Base-by-base conservation (phyloP, 1,284 basidiomycete species). In the Sanguinoderma infundibulare region DNA sequence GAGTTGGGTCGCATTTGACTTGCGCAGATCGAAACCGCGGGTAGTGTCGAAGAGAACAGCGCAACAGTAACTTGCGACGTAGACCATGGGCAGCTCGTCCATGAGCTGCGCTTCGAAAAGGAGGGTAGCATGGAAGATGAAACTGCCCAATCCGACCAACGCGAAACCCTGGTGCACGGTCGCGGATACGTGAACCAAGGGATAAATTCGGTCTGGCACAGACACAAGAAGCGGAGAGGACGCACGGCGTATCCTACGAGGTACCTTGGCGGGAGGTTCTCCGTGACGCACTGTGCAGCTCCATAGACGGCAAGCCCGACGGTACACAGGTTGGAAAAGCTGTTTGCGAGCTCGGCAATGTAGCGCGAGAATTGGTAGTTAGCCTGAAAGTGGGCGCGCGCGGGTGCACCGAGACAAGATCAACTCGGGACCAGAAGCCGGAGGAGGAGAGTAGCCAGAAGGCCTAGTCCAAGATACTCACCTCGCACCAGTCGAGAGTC, bases 281-380 rank as follows among this genome's bases (percentile, higher is more conserved):
- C 77, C 5, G 68, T 66, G 5, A 63, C 59, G 4, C 78, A 77
- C 32, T 77, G 71, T 8, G 68, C 62, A 30, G 72, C 79, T 14
- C 85, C 86, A 57, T 77, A 78, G 0, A 82, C 39, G 1, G 86
- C 81, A 20, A 89, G 71, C 1, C 59, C 71, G 17, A 90, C 75
- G 0, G 86, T 84, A 66, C 85, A 78, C 10, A 89, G 40, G 65
- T 89, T 90, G 15, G 87, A 89, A 60, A 87, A 78, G 0, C 84
- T 80, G 72, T 90, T 90, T 10, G 86, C 84, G 69, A 86, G 80
- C 70, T 90, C 88, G 28, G 87, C 87, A 55, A 90, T 79, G 67
- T 89, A 89, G 24, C 82, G 78, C 7, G 86, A 86, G 76, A 89
- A 89, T 73, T 89, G 86, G 72, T 90, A 87, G 69, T 90, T 90